Evolutionary conservation across 2,329 filamentous ascomycete genomes (phyloP), one percentile per base, ranked within the genome.

Genomic region (Fusarium miscanthi): DNA sequence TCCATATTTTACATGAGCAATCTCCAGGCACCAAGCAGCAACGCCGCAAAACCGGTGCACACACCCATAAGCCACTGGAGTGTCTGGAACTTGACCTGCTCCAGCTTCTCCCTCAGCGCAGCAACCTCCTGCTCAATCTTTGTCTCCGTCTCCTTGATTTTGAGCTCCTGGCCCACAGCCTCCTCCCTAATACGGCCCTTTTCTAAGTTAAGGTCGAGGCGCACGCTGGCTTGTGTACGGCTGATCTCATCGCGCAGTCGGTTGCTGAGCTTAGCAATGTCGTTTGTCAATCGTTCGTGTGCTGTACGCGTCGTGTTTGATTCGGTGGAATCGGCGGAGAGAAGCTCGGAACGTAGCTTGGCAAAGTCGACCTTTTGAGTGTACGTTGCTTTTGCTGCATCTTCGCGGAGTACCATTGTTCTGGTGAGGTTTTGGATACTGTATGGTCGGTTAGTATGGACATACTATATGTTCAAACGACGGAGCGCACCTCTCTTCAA

Each of bases 61-160:
- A 93, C 94, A 79, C 92, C 95, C 92, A 98, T 98, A 75, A 99
- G 85, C 96, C 96, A 99, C 86, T 99, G 96, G 81, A 99, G 83
- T 40, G 96, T 98, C 80, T 94, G 94, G 84, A 98, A 98, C 87
- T 99, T 99, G 82, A 99, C 96, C 75, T 94, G 93, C 85, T 99
- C 96, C 52, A 99, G 87, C 84, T 97, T 92, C 86, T 98, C 96
- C 74, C 94, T 87, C 79, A 99, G 82, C 37, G 93, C 92, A 43
- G 95, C 95, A 59, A 96, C 94, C 86, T 98, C 96, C 84, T 98
- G 95, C 86, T 99, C 96, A 78, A 99, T 98, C 83, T 97, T 92
- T 64, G 95, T 97, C 85, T 99, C 96, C 17, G 96, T 98, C 88
- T 99, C 96, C 86, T 97, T 98, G 78, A 99, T 94, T 86, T 97